A percentile compares a stretch with the other conserved stretches of the same genome.
Conservation (phyloP, 805 yeast genomes). For the Candida ulmi region DNA sequence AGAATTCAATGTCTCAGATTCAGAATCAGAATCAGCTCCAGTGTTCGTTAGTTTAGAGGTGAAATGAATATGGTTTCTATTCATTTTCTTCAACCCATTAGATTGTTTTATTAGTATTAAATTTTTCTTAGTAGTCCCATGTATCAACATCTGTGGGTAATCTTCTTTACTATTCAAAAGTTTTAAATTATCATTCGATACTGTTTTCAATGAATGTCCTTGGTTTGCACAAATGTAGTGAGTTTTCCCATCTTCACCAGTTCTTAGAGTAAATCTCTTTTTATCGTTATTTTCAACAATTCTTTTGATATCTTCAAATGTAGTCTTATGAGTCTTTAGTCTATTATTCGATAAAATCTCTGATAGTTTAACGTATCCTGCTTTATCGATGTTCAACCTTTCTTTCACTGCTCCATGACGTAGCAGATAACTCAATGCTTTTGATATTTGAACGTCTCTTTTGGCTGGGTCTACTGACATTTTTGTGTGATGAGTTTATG, state of each 20-base stretch:
- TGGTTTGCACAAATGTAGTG: slow-evolving; percentile 77
- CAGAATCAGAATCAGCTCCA: no score
- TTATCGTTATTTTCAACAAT: slow-evolving; percentile 67
- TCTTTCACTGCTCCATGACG: slow-evolving; percentile 84
- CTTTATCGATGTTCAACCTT: slow-evolving; percentile 51
- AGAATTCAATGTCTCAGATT: slow-evolving; percentile 26
- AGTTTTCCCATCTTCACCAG: slow-evolving; percentile 20
- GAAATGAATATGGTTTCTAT: slow-evolving; percentile 81
- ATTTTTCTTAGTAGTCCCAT: slow-evolving; percentile 64
- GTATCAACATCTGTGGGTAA: slow-evolving; percentile 56
- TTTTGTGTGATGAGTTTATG: no score
- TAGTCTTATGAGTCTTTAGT: slow-evolving; percentile 49
- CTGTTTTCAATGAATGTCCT: slow-evolving; percentile 68
- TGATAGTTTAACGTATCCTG: slow-evolving; percentile 59
- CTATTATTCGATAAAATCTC: slow-evolving; percentile 52
- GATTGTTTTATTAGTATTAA: slow-evolving; percentile 40
- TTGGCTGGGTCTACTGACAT: slow-evolving; percentile 16
- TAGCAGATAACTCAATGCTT: slow-evolving; percentile 66
- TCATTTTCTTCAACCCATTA: slow-evolving; percentile 64
- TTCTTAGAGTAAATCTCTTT: slow-evolving; percentile 53
- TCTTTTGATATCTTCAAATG: slow-evolving; percentile 49
- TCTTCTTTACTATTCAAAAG: slow-evolving; percentile 31
- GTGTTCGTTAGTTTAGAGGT: slow-evolving; percentile 47
- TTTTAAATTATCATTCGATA: slow-evolving; percentile 36
- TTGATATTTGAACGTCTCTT: slow-evolving; percentile 58